These are phyloP conservation scores for Suhomyces xylopsoci DNA, from an alignment of 805 yeast species.

Conservation along the genomic window DNA sequence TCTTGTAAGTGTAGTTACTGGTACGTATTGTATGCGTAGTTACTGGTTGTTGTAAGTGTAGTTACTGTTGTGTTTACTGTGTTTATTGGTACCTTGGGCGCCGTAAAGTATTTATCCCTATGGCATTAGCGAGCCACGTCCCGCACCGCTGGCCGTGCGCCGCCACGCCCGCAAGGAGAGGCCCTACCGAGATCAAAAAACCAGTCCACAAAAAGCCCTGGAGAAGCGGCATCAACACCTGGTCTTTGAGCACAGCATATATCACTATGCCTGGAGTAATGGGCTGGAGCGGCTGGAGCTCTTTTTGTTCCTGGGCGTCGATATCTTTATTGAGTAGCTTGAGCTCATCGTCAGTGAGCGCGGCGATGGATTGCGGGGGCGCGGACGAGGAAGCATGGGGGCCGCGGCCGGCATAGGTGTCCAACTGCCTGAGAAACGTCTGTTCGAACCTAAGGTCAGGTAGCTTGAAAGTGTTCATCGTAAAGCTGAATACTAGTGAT, in stretches of 20 bases:
- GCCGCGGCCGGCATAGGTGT: conserved; percentile 25
- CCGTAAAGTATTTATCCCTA: conserved; percentile 12
- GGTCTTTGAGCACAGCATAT: conserved; percentile 50
- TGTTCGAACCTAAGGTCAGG: conserved; percentile 72
- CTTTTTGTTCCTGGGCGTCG: conserved; percentile 7
- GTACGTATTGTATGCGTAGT: too few species aligned
- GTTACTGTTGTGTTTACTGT: too few species aligned
- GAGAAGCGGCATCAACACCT: conserved; percentile 50
- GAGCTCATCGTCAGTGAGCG: conserved; percentile 10
- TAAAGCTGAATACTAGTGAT: background rate
- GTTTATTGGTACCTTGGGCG: background rate
- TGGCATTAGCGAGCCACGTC: conserved; percentile 16
- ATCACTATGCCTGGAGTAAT: conserved; percentile 45
- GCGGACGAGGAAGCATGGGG: background rate
- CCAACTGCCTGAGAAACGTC: conserved; percentile 43
- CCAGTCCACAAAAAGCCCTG: conserved; percentile 51
- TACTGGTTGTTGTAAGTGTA: too few species aligned
- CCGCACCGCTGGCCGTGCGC: conserved; percentile 29
- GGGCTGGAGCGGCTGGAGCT: conserved; percentile 28
- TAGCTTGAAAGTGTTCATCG: conserved; percentile 11
- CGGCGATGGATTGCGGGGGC: background rate
- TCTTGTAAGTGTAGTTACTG: too few species aligned
- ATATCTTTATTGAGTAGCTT: conserved; percentile 7
- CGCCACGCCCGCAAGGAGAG: conserved; percentile 27
- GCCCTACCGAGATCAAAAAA: conserved; percentile 34